Evolutionary conservation across 768 basidiomycete species (phyloP), one percentile per base, ranked within the genome.

Genomic region (Collybia nuda): DNA sequence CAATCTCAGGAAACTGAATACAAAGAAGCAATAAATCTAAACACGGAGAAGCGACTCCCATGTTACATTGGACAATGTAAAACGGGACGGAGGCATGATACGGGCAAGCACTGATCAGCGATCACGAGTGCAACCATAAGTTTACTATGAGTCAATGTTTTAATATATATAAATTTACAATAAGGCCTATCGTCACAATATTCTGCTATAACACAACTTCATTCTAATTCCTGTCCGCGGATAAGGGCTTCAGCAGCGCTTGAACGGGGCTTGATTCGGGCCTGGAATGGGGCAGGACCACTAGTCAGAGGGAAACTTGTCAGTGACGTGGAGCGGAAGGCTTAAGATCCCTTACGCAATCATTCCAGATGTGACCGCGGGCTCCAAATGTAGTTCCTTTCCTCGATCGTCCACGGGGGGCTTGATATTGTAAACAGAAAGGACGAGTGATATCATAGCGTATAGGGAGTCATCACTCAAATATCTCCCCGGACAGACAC

Each of bases 221-320:
- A 32, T 11, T 32, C 32, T 14, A 32, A 5, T 32, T 32, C 32
- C 12, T 32, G 44, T 18, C 21, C 14, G 32, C 44, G 35, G 37
- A 46, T 46, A 4, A 46, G 35, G 35, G 12, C 21, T 37, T 46
- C 44, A 37, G 44, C 44, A 22, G 35, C 35, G 35, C 37, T 46
- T 36, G 55, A 51, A 24, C 55, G 50, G 11, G 52, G 52, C 42
- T 42, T 47, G 18, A 56, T 56, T 28, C 44, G 29, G 39, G 45
- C 50, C 26, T 53, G 47, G 49, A 53, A 53, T 14, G 49, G 52
- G 5, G 24, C 22, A 32, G 55, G 55, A 29, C 44, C 26, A 24
- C 52, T 56, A 37, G 14, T 32, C 32, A 32, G 18, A 26, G 17
- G 22, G 19, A 11, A 32, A 11, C 36, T 11, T 18, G 19, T 23